Evolutionary conservation across 306 rosid species (phyloP), one percentile per base, ranked within the genome.

Genomic region (Prunus mume): DNA sequence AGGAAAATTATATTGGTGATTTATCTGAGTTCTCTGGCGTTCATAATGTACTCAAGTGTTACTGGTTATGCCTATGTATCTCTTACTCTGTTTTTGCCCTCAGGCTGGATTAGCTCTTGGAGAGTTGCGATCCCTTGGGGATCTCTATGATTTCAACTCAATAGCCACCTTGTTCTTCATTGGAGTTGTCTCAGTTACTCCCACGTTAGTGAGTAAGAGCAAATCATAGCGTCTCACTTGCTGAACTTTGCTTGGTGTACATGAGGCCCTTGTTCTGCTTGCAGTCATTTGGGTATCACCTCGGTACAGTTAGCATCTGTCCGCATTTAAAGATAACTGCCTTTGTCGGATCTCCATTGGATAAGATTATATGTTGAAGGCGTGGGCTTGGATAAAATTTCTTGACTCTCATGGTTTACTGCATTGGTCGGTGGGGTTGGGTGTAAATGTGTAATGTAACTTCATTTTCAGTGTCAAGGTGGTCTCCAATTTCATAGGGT

Each of bases 81-180:
- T 38, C 43, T 61, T 9, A 45, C 69, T 17, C 5, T 30, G 18
- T 47, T 14, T 73, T 58, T 57, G 70, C 71, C 54, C 80, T 80
- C 86, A 95, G 99, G 99, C 99, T 38, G 99, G 99, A 74, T 71
- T 95, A 68, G 85, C 97, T n/a, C 97, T 95, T 47, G 99, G 97
- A 79, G 97, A 95, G 70, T 80, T 95, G 68, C 86, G 81, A 52
- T 90, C 97, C 19, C 15, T 95, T 41, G 92, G 93, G 12, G 97
- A 95, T 85, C 97, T 95, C 50, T 92, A 95, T 57, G 99, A 95
- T 85, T 89, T 92, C 92, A 90, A 90, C 79, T 95, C 99, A 47
- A 81, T 92, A 46, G 99, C 99, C 14, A 95, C 99, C 0, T 70
- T 95, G 72, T 92, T 92, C 84, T 78, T 92, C 79, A 95, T 95